These are phyloP conservation scores for Yarrowia hollandica DNA, from an alignment of 805 yeast species.

Conservation along the genomic window DNA sequence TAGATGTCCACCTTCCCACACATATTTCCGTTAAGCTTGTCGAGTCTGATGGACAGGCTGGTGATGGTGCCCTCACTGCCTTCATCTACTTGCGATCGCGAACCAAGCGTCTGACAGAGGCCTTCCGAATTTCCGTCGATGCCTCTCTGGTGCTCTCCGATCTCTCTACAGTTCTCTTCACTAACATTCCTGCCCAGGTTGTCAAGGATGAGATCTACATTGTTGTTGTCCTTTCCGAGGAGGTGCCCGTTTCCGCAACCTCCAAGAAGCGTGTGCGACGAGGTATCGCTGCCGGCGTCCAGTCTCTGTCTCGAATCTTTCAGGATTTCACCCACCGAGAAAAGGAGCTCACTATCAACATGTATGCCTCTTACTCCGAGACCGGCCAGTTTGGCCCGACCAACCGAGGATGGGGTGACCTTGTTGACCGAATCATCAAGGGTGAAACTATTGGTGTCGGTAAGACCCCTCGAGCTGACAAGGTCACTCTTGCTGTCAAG, in stretches of 20 bases:
- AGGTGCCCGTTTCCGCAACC: slow-evolving; percentile 49
- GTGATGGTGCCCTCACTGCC: slow-evolving; percentile 72
- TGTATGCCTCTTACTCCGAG: slow-evolving; percentile 68
- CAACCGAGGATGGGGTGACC: slow-evolving; percentile 87
- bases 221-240: slow-evolving; percentile 75
- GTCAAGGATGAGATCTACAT: slow-evolving; percentile 66
- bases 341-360: slow-evolving; percentile 65
- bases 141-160: slow-evolving; percentile 63
- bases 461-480: slow-evolving; percentile 76
- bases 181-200: slow-evolving; percentile 64
- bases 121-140: slow-evolving; percentile 67
- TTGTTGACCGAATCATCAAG: slow-evolving; percentile 71
- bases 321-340: slow-evolving; percentile 63
- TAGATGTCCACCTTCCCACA: slow-evolving; percentile 39
- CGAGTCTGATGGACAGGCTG: slow-evolving; percentile 58
- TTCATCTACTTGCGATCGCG: slow-evolving; percentile 68
- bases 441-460: slow-evolving; percentile 65
- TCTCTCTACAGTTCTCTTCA: slow-evolving; percentile 75
- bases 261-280: slow-evolving; percentile 49
- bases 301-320: slow-evolving; percentile 78
- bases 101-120: slow-evolving; percentile 68
- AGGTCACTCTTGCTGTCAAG: slow-evolving; percentile 65
- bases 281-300: slow-evolving; percentile 87
- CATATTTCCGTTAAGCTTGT: slow-evolving; percentile 78
- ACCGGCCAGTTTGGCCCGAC: slow-evolving; percentile 45